Percentiles rank a stretch among this genome's conserved stretches.
Evolutionary conservation across 1,139 yeast species (phyloP).

Genomic region (Candida neerlandica): DNA sequence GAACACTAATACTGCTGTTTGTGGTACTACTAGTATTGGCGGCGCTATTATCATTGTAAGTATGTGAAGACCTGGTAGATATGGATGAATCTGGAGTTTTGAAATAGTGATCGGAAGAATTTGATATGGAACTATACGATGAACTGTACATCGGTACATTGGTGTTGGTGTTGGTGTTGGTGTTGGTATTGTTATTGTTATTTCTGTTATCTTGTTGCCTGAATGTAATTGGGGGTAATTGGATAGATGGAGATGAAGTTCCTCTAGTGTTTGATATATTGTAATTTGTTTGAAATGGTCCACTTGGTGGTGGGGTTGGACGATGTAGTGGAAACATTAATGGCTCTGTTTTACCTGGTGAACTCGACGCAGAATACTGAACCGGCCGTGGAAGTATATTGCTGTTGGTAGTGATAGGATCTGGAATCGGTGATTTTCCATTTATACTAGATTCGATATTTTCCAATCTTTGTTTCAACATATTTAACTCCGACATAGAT

Average conservation of each 20-base stretch:
- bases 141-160: not conserved
- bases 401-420: conserved; percentile 1
- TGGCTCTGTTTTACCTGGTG: not conserved
- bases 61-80: not conserved
- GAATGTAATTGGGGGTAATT: conserved; percentile 18
- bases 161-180: too few relatives aligned
- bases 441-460: conserved; percentile 22
- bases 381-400: conserved; percentile 9
- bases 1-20: too few relatives aligned
- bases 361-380: conserved; percentile 7
- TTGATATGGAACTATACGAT: conserved; percentile 1
- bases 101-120: not conserved
- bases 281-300: conserved; percentile 11
- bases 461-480: conserved; percentile 28
- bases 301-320: conserved; percentile 4
- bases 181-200: too few relatives aligned
- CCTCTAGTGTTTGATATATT: conserved; percentile 15
- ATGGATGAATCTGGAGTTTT: conserved; percentile 3
- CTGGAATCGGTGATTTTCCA: not conserved
- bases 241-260: conserved; percentile 10
- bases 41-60: not conserved
- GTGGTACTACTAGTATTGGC: too few relatives aligned
- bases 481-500: conserved; percentile 25
- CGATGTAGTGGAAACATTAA: not conserved
- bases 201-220: conserved; percentile 2